Conservation (phyloP, 495 filamentous ascomycete species). For the Pseudomonodictys pantanalensis region DNA sequence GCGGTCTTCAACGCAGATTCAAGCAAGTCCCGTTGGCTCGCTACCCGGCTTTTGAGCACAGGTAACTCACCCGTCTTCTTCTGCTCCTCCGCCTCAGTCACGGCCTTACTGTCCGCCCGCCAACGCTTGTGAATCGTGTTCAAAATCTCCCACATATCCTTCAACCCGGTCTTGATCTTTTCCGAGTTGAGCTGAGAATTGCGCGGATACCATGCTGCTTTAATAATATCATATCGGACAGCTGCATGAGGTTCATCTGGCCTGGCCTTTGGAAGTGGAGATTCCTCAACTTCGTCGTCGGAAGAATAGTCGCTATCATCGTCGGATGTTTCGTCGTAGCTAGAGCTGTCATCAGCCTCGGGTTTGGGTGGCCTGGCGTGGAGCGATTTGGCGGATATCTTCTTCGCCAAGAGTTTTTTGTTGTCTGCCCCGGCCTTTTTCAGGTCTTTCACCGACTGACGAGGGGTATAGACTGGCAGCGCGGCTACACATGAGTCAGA, state of each 20-base stretch:
- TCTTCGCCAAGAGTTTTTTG: constrained; percentile 32
- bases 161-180: constrained; percentile 52
- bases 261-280: constrained; percentile 51
- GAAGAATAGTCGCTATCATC: constrained; percentile 40
- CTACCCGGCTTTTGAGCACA: constrained; percentile 49
- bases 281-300: constrained; percentile 54
- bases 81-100: constrained; percentile 56
- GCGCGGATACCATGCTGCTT: constrained; percentile 63
- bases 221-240: constrained; percentile 60
- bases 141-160: constrained; percentile 59
- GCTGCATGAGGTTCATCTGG: constrained; percentile 55
- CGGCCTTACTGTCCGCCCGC: constrained; percentile 56
- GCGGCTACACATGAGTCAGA: constrained; percentile 37
- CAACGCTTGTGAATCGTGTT: constrained; percentile 61
- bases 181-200: constrained; percentile 46
- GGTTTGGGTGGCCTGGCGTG: constrained; percentile 1
- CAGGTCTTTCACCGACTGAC: constrained; percentile 48
- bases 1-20: constrained; percentile 59
- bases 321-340: too few relatives aligned
- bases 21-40: constrained; percentile 58
- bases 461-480: constrained; percentile 43
- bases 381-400: background rate
- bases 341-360: constrained; percentile 42
- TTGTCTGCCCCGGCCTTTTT: constrained; percentile 38
- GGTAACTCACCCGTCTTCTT: constrained; percentile 51